Evolutionary conservation across 2,329 filamentous ascomycete species (phyloP).

Genomic region (Penicillium concentricum): DNA sequence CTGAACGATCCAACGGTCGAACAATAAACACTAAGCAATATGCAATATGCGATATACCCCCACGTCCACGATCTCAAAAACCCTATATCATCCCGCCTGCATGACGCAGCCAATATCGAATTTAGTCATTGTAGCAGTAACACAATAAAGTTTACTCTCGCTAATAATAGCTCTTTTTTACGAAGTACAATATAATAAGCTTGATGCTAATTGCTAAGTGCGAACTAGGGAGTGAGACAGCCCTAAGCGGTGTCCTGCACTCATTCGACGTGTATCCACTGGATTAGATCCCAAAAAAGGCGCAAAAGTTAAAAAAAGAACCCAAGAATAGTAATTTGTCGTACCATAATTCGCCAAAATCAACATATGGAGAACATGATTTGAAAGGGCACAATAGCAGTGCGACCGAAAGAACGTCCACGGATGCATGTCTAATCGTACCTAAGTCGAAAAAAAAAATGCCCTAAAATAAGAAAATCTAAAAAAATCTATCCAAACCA

Average conservation of each 20-base stretch:
- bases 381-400: too few species aligned
- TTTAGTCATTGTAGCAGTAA: not conserved
- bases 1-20: not conserved
- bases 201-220: not conserved
- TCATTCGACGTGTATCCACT: not conserved
- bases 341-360: too few species aligned
- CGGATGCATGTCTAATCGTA: too few species aligned
- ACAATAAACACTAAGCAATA: not conserved
- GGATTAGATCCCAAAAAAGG: too few species aligned
- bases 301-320: too few species aligned
- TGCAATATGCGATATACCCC: not conserved
- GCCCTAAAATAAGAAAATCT: too few species aligned
- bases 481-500: too few species aligned
- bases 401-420: too few species aligned
- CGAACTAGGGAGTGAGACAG: conserved; percentile 4
- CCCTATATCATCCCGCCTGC: not conserved
- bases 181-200: not conserved
- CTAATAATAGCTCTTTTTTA: conserved; percentile 5
- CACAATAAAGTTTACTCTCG: not conserved
- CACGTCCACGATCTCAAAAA: not conserved
- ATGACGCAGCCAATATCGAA: not conserved
- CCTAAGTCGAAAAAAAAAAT: too few species aligned
- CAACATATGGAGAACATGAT: too few species aligned
- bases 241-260: not conserved
- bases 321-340: too few species aligned